These are phyloP conservation scores for Apiospora sp. DNA, from an alignment of 2,329 filamentous ascomycete species.

Conservation along the genomic window DNA sequence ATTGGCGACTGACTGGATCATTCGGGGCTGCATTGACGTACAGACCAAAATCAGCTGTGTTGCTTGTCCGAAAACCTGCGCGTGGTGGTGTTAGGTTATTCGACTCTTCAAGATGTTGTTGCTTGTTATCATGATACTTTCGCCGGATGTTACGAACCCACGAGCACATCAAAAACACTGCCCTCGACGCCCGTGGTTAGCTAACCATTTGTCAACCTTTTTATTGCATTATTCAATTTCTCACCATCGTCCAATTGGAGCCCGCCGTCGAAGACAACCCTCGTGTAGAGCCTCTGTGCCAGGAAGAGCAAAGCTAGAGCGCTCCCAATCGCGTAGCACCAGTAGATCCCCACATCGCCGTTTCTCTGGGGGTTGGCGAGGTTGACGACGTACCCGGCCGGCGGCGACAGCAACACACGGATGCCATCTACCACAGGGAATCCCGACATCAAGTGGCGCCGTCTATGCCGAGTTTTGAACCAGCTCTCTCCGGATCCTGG, in stretches of 20 bases:
- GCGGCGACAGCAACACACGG: constrained; percentile 37
- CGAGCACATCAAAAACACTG: not conserved
- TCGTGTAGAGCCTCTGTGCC: constrained; percentile 43
- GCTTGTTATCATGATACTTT: not conserved
- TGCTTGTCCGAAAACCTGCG: not conserved
- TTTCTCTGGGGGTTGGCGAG: constrained; percentile 43
- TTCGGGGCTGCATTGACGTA: not conserved
- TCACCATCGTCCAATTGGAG: constrained; percentile 31
- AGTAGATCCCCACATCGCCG: constrained; percentile 35
- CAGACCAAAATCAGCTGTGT: not conserved
- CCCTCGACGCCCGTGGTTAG: constrained; percentile 26
- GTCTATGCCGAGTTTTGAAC: not conserved
- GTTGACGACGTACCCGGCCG: constrained; percentile 44
- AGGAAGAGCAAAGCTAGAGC: constrained; percentile 38
- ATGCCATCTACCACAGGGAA: constrained; percentile 35
- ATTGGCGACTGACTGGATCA: not conserved
- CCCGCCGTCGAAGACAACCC: constrained; percentile 34
- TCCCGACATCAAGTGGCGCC: not conserved
- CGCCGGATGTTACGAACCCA: not conserved
- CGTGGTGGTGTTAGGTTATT: not conserved
- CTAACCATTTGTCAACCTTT: constrained; percentile 28
- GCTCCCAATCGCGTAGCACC: constrained; percentile 39
- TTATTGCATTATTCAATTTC: not conserved
- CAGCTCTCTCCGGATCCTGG: not conserved
- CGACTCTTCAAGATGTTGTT: not conserved